Base-by-base conservation (phyloP, 352 stramenopile species). In the Phytopythium helicoides region DNA sequence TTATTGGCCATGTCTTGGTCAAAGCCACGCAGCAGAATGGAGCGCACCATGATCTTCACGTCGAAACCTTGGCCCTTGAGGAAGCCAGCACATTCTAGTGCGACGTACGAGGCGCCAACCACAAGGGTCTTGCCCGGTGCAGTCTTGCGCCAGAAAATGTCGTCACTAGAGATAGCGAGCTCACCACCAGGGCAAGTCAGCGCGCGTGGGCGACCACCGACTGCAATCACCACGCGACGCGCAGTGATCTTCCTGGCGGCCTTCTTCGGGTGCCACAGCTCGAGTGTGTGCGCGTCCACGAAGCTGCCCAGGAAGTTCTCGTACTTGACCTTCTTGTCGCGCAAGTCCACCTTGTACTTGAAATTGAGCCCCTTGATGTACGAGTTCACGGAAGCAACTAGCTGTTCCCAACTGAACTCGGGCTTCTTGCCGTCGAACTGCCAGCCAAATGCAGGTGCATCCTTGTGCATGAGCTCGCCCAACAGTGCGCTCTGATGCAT, bases 321-420 rank as follows among this genome's bases (percentile, higher is more conserved):
- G 72, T 98, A 98, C 60, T 94, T 95, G 54, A 96, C 87, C 54
- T 95, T 84, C 71, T 98, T 98, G 71, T 97, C 94, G 40, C 95
- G 81, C 47, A 99, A 70, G 58, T 97, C 81, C 23, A 98, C 94
- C 47, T 97, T 92, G 81, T 99, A 99, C 63, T 98, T 98, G 77
- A 99, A 99, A 68, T 99, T 99, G 47, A 99, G 87, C 37, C 81
- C 80, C 60, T 94, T 97, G 73, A 99, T 98, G 77, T 99, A 97
- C 68, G 97, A 95, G 57, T 98, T 95, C 33, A 99, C 94, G 39
- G 90, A 98, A 25, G 81, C 57, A 31, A 97, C 82, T 31, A 99
- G 74, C 49, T 86, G 78, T 23, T 89, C 68, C 97, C 97, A 99
- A 52, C 94, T 68, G 38, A 96, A 95, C 19, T 54, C 64, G 19